phyloP scores from a whole-genome alignment of 176 grass and related monocot genomes.

The Ananas comosus region DNA sequence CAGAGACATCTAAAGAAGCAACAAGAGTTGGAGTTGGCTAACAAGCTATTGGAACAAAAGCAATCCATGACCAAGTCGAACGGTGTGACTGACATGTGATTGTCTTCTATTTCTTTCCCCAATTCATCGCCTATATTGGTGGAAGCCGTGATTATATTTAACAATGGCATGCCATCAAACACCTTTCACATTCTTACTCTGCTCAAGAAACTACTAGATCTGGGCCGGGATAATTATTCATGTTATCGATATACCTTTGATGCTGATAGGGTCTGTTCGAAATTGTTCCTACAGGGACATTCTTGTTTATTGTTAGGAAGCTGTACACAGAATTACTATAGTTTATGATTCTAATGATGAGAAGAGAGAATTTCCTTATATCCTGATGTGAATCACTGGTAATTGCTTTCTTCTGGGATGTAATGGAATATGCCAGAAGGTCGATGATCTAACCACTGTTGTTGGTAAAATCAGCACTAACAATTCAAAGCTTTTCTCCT shows the following conservation, averaged over 20 bases:
- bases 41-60: constrained; percentile 17
- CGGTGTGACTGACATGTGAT: constrained; percentile 2
- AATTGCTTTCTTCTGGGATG: too few relatives aligned
- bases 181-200: background rate
- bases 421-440: too few relatives aligned
- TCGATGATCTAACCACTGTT: too few relatives aligned
- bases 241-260: background rate
- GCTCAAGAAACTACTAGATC: background rate
- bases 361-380: background rate
- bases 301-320: constrained; percentile 11
- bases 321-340: constrained; percentile 9
- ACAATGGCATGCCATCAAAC: background rate
- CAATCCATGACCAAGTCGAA: constrained; percentile 26
- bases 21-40: constrained; percentile 61
- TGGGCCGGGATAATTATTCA: background rate
- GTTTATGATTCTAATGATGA: background rate
- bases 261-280: background rate
- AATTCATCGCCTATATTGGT: too few relatives aligned
- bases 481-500: too few relatives aligned
- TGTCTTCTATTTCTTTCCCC: too few relatives aligned
- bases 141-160: too few relatives aligned
- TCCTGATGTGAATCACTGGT: background rate
- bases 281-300: background rate
- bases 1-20: constrained; percentile 65
- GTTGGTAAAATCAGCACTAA: too few relatives aligned